Percentiles rank a stretch among this genome's conserved stretches.
phyloP scores from a whole-genome alignment of 2,329 filamentous ascomycete species.

The Microsporum ferrugineum region DNA sequence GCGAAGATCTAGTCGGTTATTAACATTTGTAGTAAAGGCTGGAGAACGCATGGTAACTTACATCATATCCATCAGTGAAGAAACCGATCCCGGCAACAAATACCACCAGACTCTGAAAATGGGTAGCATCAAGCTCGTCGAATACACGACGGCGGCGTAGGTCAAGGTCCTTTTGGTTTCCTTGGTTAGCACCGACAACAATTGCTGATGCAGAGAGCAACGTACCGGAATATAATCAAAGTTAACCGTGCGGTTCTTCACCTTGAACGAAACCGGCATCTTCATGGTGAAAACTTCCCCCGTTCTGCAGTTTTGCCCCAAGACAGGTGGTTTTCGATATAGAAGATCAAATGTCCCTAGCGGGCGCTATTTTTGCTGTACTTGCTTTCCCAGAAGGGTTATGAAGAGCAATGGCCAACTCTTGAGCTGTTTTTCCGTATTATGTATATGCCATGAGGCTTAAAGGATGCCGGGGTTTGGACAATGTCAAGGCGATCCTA shows the following conservation, averaged over 20 bases:
- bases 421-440: neutral
- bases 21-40: neutral
- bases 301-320: neutral
- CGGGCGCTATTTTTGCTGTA: neutral
- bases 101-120: conserved; percentile 13
- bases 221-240: conserved; percentile 15
- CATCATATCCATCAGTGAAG: conserved; percentile 4
- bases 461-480: neutral
- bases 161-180: conserved; percentile 8
- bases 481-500: neutral
- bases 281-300: conserved; percentile 4
- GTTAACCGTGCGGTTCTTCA: conserved; percentile 15
- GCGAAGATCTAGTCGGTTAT: neutral
- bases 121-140: conserved; percentile 15
- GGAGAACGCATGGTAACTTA: neutral
- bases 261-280: conserved; percentile 11
- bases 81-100: conserved; percentile 5
- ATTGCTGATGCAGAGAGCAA: neutral
- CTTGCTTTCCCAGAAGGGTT: neutral
- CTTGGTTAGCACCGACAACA: neutral
- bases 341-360: neutral
- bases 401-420: neutral
- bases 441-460: neutral
- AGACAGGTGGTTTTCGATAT: neutral
- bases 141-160: conserved; percentile 13